Evolutionary conservation across 148 eudicot genomes (phyloP), one percentile per base, ranked within the genome.

Genomic region (Fagopyrum tataricum): DNA sequence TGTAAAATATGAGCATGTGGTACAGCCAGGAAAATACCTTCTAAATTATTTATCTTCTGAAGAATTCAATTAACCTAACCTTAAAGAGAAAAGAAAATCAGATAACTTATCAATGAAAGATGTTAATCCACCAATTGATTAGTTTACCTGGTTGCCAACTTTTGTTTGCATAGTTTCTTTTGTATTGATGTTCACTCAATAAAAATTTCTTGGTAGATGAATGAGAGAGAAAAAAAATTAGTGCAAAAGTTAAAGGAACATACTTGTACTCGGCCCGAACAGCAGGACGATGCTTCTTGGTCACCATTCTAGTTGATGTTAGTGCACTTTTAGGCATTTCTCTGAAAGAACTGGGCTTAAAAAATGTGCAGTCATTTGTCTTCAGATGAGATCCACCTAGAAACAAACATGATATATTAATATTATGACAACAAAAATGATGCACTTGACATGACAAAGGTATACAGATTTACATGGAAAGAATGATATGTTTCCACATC

Each of bases 231-330:
- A 41, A 14, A 6, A 37, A 2, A 6, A 0, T 64, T 64, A 64
- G 43, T 7, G 18, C 37, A 43, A 6, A 64, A 64, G 18, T 13
- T 18, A 64, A 64, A 64, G 44, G 8, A 64, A 7, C 69, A 37
- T 64, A 64, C 69, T 64, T 39, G 69, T 64, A 64, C 69, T 64
- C 69, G 6, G 69, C 69, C 14, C 26, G 69, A 37, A 64, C 17
- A 64, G 69, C 69, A n/a, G 26, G 43, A 64, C 43, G 37, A 14
- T 43, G 69, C 6, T 64, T 64, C 69, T 64, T 64, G 69, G 15
- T 64, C 69, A 37, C 44, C 43, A 8, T 64, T 17, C 42, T 64
- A 64, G 69, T 31, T 2, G 69, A 31, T 5, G 5, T 64, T 20
- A 37, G 43, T 64, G 69, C 20, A 31, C 2, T 14, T 37, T 37